These are phyloP conservation scores for Aspergillus bertholletiae DNA, from an alignment of 495 filamentous ascomycete species.

Conservation along the genomic window DNA sequence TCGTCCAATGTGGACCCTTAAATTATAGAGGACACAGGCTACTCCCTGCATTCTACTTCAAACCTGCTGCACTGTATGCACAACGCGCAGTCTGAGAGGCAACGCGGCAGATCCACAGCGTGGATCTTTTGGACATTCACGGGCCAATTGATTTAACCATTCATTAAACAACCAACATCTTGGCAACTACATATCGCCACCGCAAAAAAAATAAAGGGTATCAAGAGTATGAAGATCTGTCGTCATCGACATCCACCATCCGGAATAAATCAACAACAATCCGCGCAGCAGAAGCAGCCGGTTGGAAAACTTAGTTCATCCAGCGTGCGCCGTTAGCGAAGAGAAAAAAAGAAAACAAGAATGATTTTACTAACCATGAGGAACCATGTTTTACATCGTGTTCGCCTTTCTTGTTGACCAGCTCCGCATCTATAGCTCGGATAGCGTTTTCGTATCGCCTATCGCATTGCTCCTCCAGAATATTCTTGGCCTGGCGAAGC, in stretches of 20 bases:
- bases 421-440: background rate
- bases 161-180: background rate
- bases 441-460: background rate
- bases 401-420: background rate
- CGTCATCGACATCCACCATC: background rate
- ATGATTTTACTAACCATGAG: background rate
- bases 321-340: background rate
- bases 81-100: too few species aligned
- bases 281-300: constrained; percentile 2
- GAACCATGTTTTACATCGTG: background rate
- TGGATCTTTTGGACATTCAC: background rate
- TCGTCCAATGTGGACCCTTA: background rate
- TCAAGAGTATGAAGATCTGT: background rate
- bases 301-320: constrained; percentile 1
- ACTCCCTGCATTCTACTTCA: background rate
- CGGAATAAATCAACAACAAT: background rate
- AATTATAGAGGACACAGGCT: background rate
- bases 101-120: background rate
- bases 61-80: background rate
- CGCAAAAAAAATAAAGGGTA: background rate
- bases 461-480: background rate
- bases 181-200: background rate
- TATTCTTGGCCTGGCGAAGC: background rate
- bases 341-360: background rate
- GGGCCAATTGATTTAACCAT: background rate